A percentile compares a stretch with the other conserved stretches of the same genome.
Conservation (phyloP, 139 green algal genomes). For the Yamagishiella unicocca region DNA sequence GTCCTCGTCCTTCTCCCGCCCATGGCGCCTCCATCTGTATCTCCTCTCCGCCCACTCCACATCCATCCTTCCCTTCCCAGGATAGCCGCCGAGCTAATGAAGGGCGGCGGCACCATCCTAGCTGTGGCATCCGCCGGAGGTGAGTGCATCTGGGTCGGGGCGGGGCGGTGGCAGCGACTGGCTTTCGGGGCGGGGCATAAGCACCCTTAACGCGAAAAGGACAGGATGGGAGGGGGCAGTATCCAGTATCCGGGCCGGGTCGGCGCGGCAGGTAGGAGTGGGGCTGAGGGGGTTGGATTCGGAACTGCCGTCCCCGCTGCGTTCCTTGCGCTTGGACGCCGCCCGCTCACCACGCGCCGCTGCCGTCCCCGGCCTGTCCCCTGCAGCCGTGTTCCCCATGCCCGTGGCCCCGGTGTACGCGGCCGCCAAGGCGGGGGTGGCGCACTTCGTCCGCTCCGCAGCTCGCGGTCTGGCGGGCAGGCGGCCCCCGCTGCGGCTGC, state of each 20-base stretch:
- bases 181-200: too few species aligned
- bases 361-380: not conserved
- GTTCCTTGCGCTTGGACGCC: too few species aligned
- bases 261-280: too few species aligned
- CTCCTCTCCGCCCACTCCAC: not conserved
- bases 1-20: too few species aligned
- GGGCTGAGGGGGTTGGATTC: too few species aligned
- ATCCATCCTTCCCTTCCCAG: not conserved
- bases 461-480: conserved; percentile 52
- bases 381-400: conserved; percentile 82
- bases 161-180: too few species aligned
- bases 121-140: conserved; percentile 75
- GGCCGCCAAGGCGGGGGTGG: conserved; percentile 81
- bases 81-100: conserved; percentile 52
- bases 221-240: too few species aligned
- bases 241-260: too few species aligned
- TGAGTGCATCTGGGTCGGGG: conserved; percentile 5
- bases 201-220: too few species aligned
- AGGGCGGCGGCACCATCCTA: conserved; percentile 66
- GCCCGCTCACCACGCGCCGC: not conserved
- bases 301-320: too few species aligned
- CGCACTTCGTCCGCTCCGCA: conserved; percentile 76
- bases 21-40: too few species aligned
- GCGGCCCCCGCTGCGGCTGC: conserved; percentile 58
- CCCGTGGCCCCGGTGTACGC: conserved; percentile 80